Percentiles rank a stretch among this genome's conserved stretches.
phyloP scores from a whole-genome alignment of 768 basidiomycete genomes.

The Nidularia sp. region DNA sequence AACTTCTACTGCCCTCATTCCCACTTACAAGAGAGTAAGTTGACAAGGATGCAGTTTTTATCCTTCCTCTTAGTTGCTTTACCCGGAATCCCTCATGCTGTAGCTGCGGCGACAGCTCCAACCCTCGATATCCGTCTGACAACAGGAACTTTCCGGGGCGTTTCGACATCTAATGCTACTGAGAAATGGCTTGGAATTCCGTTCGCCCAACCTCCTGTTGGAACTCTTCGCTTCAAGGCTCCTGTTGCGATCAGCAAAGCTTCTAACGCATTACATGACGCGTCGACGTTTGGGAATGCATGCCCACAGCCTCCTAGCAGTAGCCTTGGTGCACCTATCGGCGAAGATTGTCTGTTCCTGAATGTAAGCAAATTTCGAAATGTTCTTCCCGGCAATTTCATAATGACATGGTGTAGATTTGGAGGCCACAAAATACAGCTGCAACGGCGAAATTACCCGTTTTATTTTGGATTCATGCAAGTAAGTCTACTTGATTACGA shows the following conservation, averaged over 20 bases:
- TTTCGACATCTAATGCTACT: constrained; percentile 34
- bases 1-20: too few species aligned
- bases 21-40: too few species aligned
- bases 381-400: not conserved
- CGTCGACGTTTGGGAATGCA: constrained; percentile 48
- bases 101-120: not conserved
- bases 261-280: constrained; percentile 27
- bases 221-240: constrained; percentile 51
- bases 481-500: constrained; percentile 3
- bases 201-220: constrained; percentile 54
- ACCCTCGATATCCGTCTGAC: constrained; percentile 33
- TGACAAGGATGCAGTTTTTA: too few species aligned
- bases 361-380: constrained; percentile 30
- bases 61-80: too few species aligned
- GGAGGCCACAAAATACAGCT: constrained; percentile 21
- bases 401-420: constrained; percentile 21
- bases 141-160: constrained; percentile 45
- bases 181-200: constrained; percentile 62
- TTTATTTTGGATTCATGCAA: constrained; percentile 31
- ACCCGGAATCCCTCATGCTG: not conserved
- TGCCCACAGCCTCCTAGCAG: constrained; percentile 43
- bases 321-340: constrained; percentile 35
- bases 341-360: constrained; percentile 53
- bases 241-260: constrained; percentile 37
- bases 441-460: constrained; percentile 28